Conservation (phyloP, 2,329 filamentous ascomycete species). For the Diplodia mutila region DNA sequence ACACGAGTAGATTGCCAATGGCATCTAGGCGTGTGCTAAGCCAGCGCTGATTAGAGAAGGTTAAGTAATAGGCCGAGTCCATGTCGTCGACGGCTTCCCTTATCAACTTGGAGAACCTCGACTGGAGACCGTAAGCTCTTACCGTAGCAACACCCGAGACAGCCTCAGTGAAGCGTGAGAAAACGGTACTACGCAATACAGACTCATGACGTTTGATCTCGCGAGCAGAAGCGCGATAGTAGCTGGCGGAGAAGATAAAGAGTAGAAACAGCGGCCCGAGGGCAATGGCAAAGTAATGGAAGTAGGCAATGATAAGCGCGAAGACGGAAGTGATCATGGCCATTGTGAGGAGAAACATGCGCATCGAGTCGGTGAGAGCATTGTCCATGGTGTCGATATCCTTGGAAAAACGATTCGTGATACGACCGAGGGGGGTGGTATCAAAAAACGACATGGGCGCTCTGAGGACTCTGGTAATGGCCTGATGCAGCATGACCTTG, state of each 20-base stretch:
- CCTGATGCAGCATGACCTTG: constrained; percentile 77
- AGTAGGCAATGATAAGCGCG: constrained; percentile 90
- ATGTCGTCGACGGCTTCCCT: constrained; percentile 81
- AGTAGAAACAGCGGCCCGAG: constrained; percentile 71
- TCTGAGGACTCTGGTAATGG: constrained; percentile 73
- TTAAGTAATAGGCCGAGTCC: constrained; percentile 92
- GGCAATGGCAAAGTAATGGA: constrained; percentile 81
- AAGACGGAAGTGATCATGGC: constrained; percentile 84
- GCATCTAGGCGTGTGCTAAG: constrained; percentile 81
- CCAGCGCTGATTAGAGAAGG: constrained; percentile 95
- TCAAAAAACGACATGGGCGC: constrained; percentile 91
- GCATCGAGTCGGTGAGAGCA: constrained; percentile 81
- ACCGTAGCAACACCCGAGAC: constrained; percentile 83
- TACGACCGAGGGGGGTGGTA: constrained; percentile 90
- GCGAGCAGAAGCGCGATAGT: constrained; percentile 87
- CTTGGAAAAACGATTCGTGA: constrained; percentile 94
- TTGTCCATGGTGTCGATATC: constrained; percentile 98
- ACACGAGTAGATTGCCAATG: constrained; percentile 82
- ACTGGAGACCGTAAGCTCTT: constrained; percentile 81
- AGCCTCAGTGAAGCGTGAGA: constrained; percentile 88
- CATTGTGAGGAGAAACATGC: constrained; percentile 89
- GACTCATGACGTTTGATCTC: constrained; percentile 95
- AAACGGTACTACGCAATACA: constrained; percentile 82
- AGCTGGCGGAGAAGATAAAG: constrained; percentile 81
- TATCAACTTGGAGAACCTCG: constrained; percentile 73